These are phyloP conservation scores for Schizosaccharomyces osmophilus DNA, from an alignment of 805 yeast genomes.

Conservation along the genomic window DNA sequence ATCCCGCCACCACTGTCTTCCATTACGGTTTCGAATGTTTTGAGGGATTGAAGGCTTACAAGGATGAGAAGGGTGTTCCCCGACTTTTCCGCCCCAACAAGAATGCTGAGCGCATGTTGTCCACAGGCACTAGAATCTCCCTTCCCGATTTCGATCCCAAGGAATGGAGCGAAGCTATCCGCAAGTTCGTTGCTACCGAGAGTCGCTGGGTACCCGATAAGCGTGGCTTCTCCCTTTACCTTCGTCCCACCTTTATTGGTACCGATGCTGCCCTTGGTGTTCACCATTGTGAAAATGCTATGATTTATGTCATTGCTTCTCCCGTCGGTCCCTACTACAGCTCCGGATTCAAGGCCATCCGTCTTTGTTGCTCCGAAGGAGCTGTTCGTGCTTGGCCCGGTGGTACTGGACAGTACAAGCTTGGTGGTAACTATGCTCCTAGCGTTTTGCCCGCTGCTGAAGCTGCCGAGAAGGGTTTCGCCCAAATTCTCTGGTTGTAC, in stretches of 20 bases:
- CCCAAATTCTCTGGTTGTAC: slow-evolving; percentile 89
- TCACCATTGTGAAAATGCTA: slow-evolving; percentile 53
- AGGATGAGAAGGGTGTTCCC: slow-evolving; percentile 34
- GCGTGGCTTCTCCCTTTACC: slow-evolving; percentile 71
- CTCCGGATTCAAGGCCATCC: slow-evolving; percentile 88
- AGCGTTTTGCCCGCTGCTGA: slow-evolving; percentile 73
- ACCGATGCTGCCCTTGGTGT: slow-evolving; percentile 79
- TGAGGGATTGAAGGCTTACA: slow-evolving; percentile 88
- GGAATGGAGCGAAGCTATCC: slow-evolving; percentile 50
- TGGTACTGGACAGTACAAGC: slow-evolving; percentile 86
- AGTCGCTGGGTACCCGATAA: slow-evolving; percentile 58
- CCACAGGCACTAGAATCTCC: slow-evolving; percentile 69
- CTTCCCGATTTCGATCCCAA: slow-evolving; percentile 67
- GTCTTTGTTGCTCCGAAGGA: slow-evolving; percentile 79
- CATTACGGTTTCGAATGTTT: slow-evolving; percentile 89
- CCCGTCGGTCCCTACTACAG: slow-evolving; percentile 94
- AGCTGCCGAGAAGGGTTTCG: slow-evolving; percentile 80
- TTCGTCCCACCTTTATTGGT: slow-evolving; percentile 90
- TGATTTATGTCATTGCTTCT: slow-evolving; percentile 66
- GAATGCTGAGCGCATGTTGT: slow-evolving; percentile 80
- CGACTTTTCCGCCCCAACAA: slow-evolving; percentile 76
- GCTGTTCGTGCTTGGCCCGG: slow-evolving; percentile 99
- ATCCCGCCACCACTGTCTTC: slow-evolving; percentile 75
- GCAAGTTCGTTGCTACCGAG: slow-evolving; percentile 52
- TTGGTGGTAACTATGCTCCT: slow-evolving; percentile 96